phyloP scores from a whole-genome alignment of 768 basidiomycete genomes.

The Leccinum boreale region DNA sequence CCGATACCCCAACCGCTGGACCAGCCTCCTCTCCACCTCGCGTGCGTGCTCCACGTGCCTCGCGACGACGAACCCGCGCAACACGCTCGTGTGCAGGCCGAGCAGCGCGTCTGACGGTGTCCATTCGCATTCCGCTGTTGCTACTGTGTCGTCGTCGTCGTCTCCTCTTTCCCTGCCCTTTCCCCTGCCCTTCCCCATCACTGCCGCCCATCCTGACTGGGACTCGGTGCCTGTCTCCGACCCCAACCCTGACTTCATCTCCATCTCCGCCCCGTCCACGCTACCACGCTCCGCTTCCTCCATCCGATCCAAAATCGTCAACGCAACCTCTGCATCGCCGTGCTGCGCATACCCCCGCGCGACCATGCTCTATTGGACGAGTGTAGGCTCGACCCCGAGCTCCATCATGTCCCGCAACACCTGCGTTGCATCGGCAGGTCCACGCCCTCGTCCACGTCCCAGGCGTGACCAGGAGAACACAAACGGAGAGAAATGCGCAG shows the following conservation, averaged over 20 bases:
- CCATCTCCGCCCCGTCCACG: background rate
- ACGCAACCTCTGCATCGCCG: too few relatives aligned
- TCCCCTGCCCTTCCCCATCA: background rate
- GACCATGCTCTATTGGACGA: too few relatives aligned
- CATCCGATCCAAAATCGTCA: too few relatives aligned
- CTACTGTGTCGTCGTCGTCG: too few relatives aligned
- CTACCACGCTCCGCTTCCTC: background rate
- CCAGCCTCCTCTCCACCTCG: conserved; percentile 29
- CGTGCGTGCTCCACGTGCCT: conserved; percentile 27
- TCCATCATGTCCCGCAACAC: conserved; percentile 51
- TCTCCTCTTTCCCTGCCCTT: too few relatives aligned
- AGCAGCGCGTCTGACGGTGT: conserved; percentile 12
- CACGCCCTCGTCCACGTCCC: background rate
- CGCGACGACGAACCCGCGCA: conserved; percentile 37
- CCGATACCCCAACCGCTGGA: conserved; percentile 19
- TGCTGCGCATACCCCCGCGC: too few relatives aligned
- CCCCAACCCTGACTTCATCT: background rate
- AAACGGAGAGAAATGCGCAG: conserved; percentile 52
- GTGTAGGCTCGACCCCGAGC: too few relatives aligned
- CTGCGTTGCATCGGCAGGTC: conserved; percentile 30
- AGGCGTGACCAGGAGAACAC: conserved; percentile 36
- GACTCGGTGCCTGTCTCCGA: background rate
- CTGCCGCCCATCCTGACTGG: background rate
- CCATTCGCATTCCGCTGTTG: too few relatives aligned
- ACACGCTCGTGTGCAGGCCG: conserved; percentile 36